Percentiles rank a stretch among this genome's conserved stretches.
These are phyloP conservation scores for Cryphonectria radicalis DNA, from an alignment of 2,329 filamentous ascomycete species.

Conservation along the genomic window DNA sequence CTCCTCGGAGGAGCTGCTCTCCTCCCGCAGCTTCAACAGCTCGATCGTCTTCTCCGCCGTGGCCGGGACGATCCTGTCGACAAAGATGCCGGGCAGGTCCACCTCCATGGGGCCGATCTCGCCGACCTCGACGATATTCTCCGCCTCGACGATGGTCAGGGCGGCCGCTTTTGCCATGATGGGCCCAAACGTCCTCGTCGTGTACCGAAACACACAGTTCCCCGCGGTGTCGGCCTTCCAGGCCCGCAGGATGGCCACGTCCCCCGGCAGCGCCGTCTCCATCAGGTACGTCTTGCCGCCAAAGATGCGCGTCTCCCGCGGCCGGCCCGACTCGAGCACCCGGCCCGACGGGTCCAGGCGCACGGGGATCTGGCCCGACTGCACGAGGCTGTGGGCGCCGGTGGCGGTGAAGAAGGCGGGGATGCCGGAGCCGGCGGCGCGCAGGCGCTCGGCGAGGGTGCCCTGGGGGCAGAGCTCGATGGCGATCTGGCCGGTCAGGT, in stretches of 20 bases:
- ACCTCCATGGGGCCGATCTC: constrained; percentile 74
- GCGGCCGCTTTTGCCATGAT: constrained; percentile 83
- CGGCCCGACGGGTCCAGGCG: constrained; percentile 62
- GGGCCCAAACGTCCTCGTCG: constrained; percentile 74
- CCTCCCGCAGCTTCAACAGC: constrained; percentile 62
- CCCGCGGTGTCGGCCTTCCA: constrained; percentile 77
- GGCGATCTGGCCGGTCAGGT: constrained; percentile 73
- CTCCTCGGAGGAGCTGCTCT: constrained; percentile 40
- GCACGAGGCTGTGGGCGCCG: constrained; percentile 68
- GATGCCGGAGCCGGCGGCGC: constrained; percentile 75
- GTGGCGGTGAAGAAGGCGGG: constrained; percentile 83
- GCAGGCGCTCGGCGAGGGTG: constrained; percentile 72
- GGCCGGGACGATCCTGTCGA: constrained; percentile 78
- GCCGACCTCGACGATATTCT: constrained; percentile 78
- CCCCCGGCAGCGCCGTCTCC: constrained; percentile 76
- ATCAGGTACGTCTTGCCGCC: constrained; percentile 74
- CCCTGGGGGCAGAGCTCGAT: constrained; percentile 80
- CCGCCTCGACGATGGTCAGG: constrained; percentile 81
- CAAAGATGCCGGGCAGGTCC: constrained; percentile 80
- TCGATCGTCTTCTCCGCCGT: constrained; percentile 75
- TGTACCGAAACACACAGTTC: constrained; percentile 80
- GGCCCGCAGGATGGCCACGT: constrained; percentile 77
- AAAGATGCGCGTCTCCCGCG: constrained; percentile 74
- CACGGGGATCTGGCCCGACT: constrained; percentile 70
- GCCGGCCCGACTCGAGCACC: constrained; percentile 65